These are phyloP conservation scores for Corymbia maculata DNA, from an alignment of 345 rosid species.

Conservation along the genomic window DNA sequence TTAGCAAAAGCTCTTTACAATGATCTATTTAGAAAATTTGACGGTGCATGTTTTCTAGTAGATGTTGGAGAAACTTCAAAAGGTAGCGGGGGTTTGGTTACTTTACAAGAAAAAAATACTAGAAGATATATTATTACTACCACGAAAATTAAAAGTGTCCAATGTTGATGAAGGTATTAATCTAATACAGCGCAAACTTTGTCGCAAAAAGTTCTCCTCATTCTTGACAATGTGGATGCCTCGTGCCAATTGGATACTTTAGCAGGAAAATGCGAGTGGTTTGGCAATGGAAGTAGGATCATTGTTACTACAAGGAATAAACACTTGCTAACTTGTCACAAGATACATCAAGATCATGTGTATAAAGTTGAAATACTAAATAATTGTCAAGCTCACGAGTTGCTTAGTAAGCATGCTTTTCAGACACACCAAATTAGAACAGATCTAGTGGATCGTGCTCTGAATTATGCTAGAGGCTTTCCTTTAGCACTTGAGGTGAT, in stretches of 20 bases:
- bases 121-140: accelerated
- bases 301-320: not conserved
- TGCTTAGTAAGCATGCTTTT: not conserved
- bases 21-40: not conserved
- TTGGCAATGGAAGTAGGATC: not conserved
- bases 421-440: accelerated
- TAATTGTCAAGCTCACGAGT: not conserved
- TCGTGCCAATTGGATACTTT: not conserved
- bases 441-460: not conserved
- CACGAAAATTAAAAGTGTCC: not conserved
- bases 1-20: not conserved
- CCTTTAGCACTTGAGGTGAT: not conserved
- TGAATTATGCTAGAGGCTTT: not conserved
- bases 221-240: not conserved
- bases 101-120: not conserved
- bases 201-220: not conserved
- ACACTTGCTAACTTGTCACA: not conserved
- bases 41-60: not conserved
- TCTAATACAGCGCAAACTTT: not conserved
- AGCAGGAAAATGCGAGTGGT: not conserved
- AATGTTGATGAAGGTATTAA: not conserved
- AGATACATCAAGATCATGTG: not conserved
- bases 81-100: not conserved
- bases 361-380: accelerated
- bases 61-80: not conserved